Base-by-base conservation (phyloP, 2,329 filamentous ascomycete species). In the Pezicula neosporulosa region DNA sequence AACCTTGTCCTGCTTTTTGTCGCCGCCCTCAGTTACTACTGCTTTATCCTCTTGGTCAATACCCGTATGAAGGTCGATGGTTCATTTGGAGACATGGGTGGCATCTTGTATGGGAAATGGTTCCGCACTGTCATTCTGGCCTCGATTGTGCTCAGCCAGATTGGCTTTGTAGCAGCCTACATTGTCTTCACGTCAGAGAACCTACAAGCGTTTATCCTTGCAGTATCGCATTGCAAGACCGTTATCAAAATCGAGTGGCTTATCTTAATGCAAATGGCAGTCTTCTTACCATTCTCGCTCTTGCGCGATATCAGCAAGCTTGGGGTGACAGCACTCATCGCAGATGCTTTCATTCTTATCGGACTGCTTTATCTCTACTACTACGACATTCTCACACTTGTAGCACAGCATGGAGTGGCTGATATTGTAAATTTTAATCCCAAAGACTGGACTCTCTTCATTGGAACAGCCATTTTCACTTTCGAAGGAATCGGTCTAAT, bases 61-160 rank as follows among this genome's bases (percentile, higher is more conserved):
- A 94, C 91, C 2, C 87, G 94, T 33, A 75, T 96, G 45, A 87
- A 83, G 66, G 82, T 97, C 27, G 87, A 92, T 45, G 91, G 89
- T n/a, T 97, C 94, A 1, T 99, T 97, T 72, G 94, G 94, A 69
- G 94, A 97, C 65, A 96, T 99, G 72, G 94, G 95, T 48, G 91
- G 90, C 45, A 85, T 90, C 44, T 78, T 99, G 15, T 99, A 94
- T 67, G 94, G 94, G 56, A 88, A 86, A 58, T 92, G 88, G 80
- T 89, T 99, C 87, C 83, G 92, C 54, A 85, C 81, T 54, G 74
- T 95, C 63, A 97, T 99, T 66, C 82, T 99, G 54, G 78, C 80
- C 21, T 97, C 94, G 5, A 95, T 99, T 58, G 93, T 99, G 50
- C 81, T 97, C 64, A 96, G 91, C 63, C 94, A 99, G 71, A 83